Evolutionary conservation across 805 yeast genomes (phyloP), one percentile per base, ranked within the genome.

Genomic region (Ogataea trehaloabstinens): DNA sequence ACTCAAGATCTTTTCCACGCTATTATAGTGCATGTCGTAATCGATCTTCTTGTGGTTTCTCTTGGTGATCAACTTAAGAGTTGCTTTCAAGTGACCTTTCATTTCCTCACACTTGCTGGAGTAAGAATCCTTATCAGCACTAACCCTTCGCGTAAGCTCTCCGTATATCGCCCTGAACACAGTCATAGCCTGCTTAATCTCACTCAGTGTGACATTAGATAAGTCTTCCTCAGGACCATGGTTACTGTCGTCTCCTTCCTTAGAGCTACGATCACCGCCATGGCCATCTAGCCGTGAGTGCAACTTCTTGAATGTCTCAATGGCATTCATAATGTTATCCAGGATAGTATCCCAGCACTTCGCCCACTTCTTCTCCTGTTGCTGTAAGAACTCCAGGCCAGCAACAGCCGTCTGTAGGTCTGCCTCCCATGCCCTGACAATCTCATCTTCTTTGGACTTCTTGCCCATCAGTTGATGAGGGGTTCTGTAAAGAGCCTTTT

Each of bases 11-110:
- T 71, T 69, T 16, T 69, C 70, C 2, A 71, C 56, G 21, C 64
- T 56, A 35, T 56, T 56, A 28, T 61, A 61, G 27, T 60, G 48
- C 49, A 66, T 68, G 34, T 67, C 71, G 34, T 58, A 65, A 34
- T 69, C 70, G 12, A 55, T 57, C 42, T 71, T 68, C 54, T 70
- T 69, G 38, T 67, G 69, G 41, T 64, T 63, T 35, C 80, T 56
- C 42, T 71, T 71, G 15, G 66, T 65, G 15, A 76, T 60, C 35
- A 74, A 48, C 45, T 68, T 68, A 40, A 65, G 50, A 1, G 65
- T 51, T 7, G 59, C 60, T 24, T 64, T 60, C 36, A 75, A 47
- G 34, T 64, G 59, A 3, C 48, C 51, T 19, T 55, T 53, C 73
- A 74, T 68, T 28, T 64, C 72, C 31, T 59, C 56, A 19, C 72